Evolutionary conservation across 192 early-diverging fungal genomes (phyloP).

Genomic region (Geranomyces michiganensis): DNA sequence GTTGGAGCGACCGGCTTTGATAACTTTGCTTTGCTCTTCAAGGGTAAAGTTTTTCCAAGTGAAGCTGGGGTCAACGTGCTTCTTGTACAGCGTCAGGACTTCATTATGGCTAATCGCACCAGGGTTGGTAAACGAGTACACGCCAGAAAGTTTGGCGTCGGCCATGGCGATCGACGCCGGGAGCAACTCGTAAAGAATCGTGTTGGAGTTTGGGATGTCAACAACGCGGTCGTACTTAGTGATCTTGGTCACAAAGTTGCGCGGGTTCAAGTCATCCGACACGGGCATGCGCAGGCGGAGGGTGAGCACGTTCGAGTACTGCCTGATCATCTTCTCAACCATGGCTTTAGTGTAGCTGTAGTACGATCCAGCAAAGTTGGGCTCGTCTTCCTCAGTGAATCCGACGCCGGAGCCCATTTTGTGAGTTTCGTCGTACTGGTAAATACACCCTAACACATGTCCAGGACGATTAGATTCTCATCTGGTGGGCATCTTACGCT

Average conservation of each 20-base stretch:
- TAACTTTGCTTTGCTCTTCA: slow-evolving; percentile 35
- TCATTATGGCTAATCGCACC: slow-evolving; percentile 41
- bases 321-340: slow-evolving; percentile 32
- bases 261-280: slow-evolving; percentile 35
- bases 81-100: slow-evolving; percentile 35
- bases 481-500: background rate
- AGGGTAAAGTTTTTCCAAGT: slow-evolving; percentile 38
- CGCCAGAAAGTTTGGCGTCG: slow-evolving; percentile 14
- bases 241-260: slow-evolving; percentile 41
- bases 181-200: slow-evolving; percentile 34
- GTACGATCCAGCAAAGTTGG: slow-evolving; percentile 37
- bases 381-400: slow-evolving; percentile 32
- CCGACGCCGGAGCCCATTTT: background rate
- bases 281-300: slow-evolving; percentile 41
- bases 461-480: too few relatives aligned
- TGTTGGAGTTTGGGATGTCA: slow-evolving; percentile 39
- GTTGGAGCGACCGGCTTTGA: slow-evolving; percentile 36
- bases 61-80: slow-evolving; percentile 32
- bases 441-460: slow-evolving; percentile 24
- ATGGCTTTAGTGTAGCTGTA: slow-evolving; percentile 36
- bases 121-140: slow-evolving; percentile 38
- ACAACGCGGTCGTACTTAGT: slow-evolving; percentile 35
- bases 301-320: slow-evolving; percentile 30
- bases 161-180: slow-evolving; percentile 27
- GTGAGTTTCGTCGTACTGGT: slow-evolving; percentile 33